These are phyloP conservation scores for Saturnispora kantuleensis DNA, from an alignment of 805 yeast genomes.

Conservation along the genomic window DNA sequence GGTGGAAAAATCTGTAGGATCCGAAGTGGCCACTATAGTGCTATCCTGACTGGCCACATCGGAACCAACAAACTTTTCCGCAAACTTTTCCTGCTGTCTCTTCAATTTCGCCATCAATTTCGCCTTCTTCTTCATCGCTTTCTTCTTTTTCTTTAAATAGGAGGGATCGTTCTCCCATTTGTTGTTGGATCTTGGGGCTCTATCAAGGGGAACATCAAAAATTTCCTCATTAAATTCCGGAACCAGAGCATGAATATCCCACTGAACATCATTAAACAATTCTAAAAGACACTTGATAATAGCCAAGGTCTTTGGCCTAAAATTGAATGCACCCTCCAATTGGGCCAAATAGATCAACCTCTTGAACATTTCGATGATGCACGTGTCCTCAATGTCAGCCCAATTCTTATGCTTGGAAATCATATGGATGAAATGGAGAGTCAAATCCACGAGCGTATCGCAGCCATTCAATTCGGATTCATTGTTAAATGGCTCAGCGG, in stretches of 20 bases:
- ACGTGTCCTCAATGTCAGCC: slow-evolving; percentile 4
- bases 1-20: neutral
- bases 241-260: neutral
- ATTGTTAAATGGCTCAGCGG: neutral
- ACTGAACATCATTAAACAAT: slow-evolving; percentile 1
- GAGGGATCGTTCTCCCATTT: slow-evolving; percentile 27
- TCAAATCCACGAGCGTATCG: slow-evolving; percentile 50
- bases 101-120: slow-evolving; percentile 71
- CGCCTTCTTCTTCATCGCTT: slow-evolving; percentile 61
- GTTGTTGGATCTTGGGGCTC: slow-evolving; percentile 4
- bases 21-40: neutral
- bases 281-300: slow-evolving; percentile 4
- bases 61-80: slow-evolving; percentile 30
- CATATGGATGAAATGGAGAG: slow-evolving; percentile 62
- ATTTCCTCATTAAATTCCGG: slow-evolving; percentile 10
- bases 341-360: slow-evolving; percentile 4
- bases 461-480: slow-evolving; percentile 16
- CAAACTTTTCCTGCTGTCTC: slow-evolving; percentile 69
- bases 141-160: slow-evolving; percentile 48
- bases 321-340: slow-evolving; percentile 1
- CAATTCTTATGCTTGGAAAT: slow-evolving; percentile 22
- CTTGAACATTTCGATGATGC: neutral
- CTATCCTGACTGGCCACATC: neutral
- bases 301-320: slow-evolving; percentile 2
- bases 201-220: slow-evolving; percentile 9